Evolutionary conservation across 108 stramenopile species (phyloP).

Genomic region (Thalassiosira profunda): DNA sequence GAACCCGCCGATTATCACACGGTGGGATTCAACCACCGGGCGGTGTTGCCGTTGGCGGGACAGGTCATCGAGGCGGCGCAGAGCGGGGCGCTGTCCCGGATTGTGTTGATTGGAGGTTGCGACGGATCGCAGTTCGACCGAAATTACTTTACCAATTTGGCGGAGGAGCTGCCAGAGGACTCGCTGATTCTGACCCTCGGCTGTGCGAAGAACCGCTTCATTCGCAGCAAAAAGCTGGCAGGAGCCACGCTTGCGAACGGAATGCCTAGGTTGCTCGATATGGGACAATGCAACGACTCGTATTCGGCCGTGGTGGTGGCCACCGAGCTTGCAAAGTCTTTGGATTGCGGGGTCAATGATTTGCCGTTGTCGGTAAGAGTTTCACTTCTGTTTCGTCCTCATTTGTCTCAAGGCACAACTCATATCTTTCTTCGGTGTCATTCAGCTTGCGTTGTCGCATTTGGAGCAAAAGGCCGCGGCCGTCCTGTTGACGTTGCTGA

Average conservation of each 20-base stretch:
- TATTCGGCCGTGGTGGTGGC: constrained; percentile 87
- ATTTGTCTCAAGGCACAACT: neutral
- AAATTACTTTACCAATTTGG: constrained; percentile 82
- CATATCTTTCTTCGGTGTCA: constrained; percentile 5
- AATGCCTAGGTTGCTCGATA: constrained; percentile 83
- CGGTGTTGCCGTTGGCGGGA: constrained; percentile 74
- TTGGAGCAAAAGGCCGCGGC: constrained; percentile 93
- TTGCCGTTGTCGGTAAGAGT: constrained; percentile 59
- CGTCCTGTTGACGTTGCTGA: constrained; percentile 73
- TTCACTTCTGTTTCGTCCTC: neutral
- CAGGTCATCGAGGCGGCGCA: constrained; percentile 74
- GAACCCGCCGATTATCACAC: constrained; percentile 65
- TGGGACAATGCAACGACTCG: constrained; percentile 91
- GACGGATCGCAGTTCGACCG: constrained; percentile 84
- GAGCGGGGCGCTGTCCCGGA: constrained; percentile 64
- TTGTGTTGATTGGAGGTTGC: constrained; percentile 90
- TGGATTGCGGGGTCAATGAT: constrained; percentile 76
- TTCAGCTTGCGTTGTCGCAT: constrained; percentile 47
- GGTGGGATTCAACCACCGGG: constrained; percentile 86
- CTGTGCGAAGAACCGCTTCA: constrained; percentile 86
- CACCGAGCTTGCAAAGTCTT: constrained; percentile 80
- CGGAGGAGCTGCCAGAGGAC: constrained; percentile 74
- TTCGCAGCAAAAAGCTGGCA: constrained; percentile 58
- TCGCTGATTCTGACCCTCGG: constrained; percentile 79
- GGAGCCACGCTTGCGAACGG: constrained; percentile 63